Base-by-base conservation (phyloP, 306 rosid genomes). In the Mimosa pudica region DNA sequence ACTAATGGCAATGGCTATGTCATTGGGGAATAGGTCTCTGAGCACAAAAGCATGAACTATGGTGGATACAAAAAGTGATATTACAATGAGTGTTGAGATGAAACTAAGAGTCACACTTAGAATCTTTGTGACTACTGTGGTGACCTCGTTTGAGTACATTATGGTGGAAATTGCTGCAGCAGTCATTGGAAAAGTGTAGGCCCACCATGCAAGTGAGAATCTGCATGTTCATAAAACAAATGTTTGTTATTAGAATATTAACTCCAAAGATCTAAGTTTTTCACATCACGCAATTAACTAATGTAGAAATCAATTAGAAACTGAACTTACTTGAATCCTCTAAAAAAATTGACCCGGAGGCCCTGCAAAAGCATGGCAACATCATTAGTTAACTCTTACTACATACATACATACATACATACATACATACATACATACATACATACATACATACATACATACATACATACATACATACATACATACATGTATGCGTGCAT, bases 181-280 rank as follows among this genome's bases (percentile, higher is more conserved):
- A 13, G 99, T 91, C 99, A 95, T 95, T 42, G 99, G 99, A 74
- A 95, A 95, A 14, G 98, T 95, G 76, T 95, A 95, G 32, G 97
- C 99, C 99, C 99, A 95, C 99, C 99, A 95, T 30, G 99, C 86
- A 75, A 95, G 84, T 0, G 98, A 95, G 77, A 95, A 95, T 83
- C 99, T 95, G 79, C 35, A 45, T 24, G 78, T 38, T 73, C 55
- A 38, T 10, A 71, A 58, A 83, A 18, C 12, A 79, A 71, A 82
- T n/a, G 41, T 20, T 16, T 60, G 75, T 80, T 60, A 75, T 80
- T 17, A 82, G 35, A 58, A 58, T 3, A 58, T n/a, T 55, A 16
- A 0, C 61, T 17, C 10, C 30, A 7, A 18, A 3, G 2, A 20
- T 58, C 32, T n/a, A 18, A n/a, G 16, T 17, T 17, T 55, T 17